Percentiles rank a stretch among this genome's conserved stretches.
Evolutionary conservation across 1,139 yeast genomes (phyloP).

Genomic region (Pichia terricola): DNA sequence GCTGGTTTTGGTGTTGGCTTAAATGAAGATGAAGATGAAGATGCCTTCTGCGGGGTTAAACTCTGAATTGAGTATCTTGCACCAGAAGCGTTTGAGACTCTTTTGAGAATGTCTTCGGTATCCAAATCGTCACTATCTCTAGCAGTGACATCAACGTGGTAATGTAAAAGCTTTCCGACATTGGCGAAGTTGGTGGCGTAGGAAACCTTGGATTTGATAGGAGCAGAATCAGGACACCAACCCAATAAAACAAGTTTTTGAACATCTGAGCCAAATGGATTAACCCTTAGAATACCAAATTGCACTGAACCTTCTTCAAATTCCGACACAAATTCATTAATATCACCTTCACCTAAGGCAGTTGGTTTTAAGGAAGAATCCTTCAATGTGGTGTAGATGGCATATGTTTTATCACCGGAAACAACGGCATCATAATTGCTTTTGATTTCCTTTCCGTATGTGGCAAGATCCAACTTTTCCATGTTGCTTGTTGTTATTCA

Average conservation of each 20-base stretch:
- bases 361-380: conserved; percentile 49
- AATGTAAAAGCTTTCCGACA: conserved; percentile 65
- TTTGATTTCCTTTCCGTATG: conserved; percentile 53
- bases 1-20: conserved; percentile 20
- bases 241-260: conserved; percentile 78
- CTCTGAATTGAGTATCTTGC: conserved; percentile 77
- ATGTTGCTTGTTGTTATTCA: conserved; percentile 19
- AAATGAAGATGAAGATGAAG: conserved; percentile 19
- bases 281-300: conserved; percentile 81
- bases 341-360: conserved; percentile 51
- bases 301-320: conserved; percentile 86
- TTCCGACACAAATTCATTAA: conserved; percentile 68
- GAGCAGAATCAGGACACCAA: conserved; percentile 90
- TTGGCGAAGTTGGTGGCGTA: conserved; percentile 71
- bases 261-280: conserved; percentile 84
- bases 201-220: conserved; percentile 62
- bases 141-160: conserved; percentile 96
- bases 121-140: conserved; percentile 86
- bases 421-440: conserved; percentile 56
- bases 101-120: conserved; percentile 61
- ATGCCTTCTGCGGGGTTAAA: conserved; percentile 17
- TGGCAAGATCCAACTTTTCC: conserved; percentile 50
- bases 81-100: conserved; percentile 88
- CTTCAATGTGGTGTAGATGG: conserved; percentile 53
- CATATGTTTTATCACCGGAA: conserved; percentile 52